Evolutionary conservation across 345 rosid genomes (phyloP), one percentile per base, ranked within the genome.

Genomic region (Adansonia digitata): DNA sequence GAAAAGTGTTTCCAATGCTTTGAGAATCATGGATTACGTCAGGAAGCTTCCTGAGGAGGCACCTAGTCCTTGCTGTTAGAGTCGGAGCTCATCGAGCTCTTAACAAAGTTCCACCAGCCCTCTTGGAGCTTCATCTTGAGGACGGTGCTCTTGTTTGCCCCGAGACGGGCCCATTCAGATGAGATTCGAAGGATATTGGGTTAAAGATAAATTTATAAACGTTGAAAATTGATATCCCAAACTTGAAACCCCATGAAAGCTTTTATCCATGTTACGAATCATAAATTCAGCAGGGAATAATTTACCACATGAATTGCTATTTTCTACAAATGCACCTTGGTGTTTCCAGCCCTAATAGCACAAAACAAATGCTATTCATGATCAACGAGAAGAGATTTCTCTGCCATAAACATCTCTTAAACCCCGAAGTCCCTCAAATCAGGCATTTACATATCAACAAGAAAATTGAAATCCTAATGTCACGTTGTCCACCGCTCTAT

Each of bases 121-220:
- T 94, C 51, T 77, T 92, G 53, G 97, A 94, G 88, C 84, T 94
- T 5, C 90, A 91, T 69, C 90, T 92, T 0, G 95, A 92, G 75
- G 95, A 94, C 67, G 92, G 98, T 17, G 86, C 95, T n/a, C 87
- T 94, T 63, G 85, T 92, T 75, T 94, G 97, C 62, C 97, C 97
- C 1, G 87, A 92, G 84, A 89, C 97, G 8, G 97, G 88, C 4
- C n/a, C n/a, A n/a, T n/a, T n/a, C n/a, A n/a, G 4, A 37, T 37
- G 39, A 37, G n/a, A 15, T 31, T 31, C 34, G 3, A 31, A 31
- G 34, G 34, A 1, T 31, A 31, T 31, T 31, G 34, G 34, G 34
- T 31, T 31, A n/a, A n/a, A n/a, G n/a, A n/a, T n/a, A n/a, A n/a
- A n/a, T n/a, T n/a, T n/a, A n/a, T n/a, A n/a, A n/a, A n/a, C n/a